Evolutionary conservation across 2,329 filamentous ascomycete species (phyloP).

Genomic region (Xylaria sp.): DNA sequence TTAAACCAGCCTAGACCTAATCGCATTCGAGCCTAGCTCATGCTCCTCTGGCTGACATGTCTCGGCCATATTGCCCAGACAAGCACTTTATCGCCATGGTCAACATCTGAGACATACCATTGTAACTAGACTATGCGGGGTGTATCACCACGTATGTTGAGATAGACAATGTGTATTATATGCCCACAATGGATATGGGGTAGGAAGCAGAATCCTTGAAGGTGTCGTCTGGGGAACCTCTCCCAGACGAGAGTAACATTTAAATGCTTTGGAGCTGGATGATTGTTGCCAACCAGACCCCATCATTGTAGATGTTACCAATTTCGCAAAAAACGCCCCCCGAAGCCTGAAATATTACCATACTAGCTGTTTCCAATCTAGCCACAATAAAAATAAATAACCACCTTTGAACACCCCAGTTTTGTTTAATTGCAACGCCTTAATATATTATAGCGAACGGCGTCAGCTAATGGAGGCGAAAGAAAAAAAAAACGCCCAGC

Average conservation of each 20-base stretch:
- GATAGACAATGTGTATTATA: background rate
- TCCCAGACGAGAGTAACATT: background rate
- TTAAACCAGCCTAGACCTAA: constrained; percentile 4
- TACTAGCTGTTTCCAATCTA: background rate
- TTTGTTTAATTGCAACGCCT: background rate
- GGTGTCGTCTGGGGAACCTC: background rate
- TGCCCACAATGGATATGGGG: background rate
- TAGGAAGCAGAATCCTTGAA: background rate
- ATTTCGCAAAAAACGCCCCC: background rate
- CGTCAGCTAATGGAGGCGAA: no score
- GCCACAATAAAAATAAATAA: background rate
- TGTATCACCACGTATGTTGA: constrained; percentile 12
- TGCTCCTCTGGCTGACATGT: constrained; percentile 34
- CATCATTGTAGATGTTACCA: no score
- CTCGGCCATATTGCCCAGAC: constrained; percentile 40
- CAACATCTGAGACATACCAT: constrained; percentile 35
- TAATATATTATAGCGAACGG: background rate
- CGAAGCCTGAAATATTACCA: background rate
- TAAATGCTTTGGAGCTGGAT: background rate
- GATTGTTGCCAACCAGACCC: background rate
- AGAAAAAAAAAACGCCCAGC: no score
- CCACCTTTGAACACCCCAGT: no score
- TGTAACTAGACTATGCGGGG: constrained; percentile 32
- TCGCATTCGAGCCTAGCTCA: constrained; percentile 2
- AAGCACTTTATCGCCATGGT: constrained; percentile 20